phyloP scores from a whole-genome alignment of 345 rosid species.

The Rubroshorea leprosula region DNA sequence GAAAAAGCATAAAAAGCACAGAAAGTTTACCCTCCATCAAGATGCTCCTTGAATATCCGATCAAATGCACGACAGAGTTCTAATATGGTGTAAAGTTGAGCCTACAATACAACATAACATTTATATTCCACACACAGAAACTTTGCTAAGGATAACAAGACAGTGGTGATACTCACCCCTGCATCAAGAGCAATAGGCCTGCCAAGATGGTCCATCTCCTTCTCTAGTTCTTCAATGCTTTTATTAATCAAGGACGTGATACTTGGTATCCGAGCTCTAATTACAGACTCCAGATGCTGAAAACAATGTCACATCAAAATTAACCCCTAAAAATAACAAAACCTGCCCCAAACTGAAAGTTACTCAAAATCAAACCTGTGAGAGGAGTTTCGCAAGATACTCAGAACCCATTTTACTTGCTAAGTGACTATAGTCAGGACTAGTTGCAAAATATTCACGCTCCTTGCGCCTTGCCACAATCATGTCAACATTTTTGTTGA shows the following conservation, averaged over 20 bases:
- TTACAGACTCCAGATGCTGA: constrained; percentile 67
- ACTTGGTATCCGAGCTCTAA: constrained; percentile 57
- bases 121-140: not conserved
- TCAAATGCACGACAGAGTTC: constrained; percentile 74
- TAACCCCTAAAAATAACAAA: not conserved
- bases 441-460: constrained; percentile 57
- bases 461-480: constrained; percentile 64
- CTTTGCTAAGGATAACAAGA: not conserved
- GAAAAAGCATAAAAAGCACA: not conserved
- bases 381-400: constrained; percentile 70
- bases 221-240: constrained; percentile 66
- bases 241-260: constrained; percentile 54
- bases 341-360: not conserved
- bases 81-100: constrained; percentile 58
- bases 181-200: constrained; percentile 63
- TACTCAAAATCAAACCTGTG: constrained; percentile 37
- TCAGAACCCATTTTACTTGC: constrained; percentile 69
- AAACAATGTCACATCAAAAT: constrained; percentile 4
- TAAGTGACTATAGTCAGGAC: constrained; percentile 64
- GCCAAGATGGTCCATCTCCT: constrained; percentile 66
- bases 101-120: constrained; percentile 28
- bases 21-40: constrained; percentile 55
- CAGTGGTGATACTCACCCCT: constrained; percentile 37
- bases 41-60: constrained; percentile 63
- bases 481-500: constrained; percentile 62